Evolutionary conservation across 805 yeast species (phyloP).

Genomic region (Ogataea methylovora): DNA sequence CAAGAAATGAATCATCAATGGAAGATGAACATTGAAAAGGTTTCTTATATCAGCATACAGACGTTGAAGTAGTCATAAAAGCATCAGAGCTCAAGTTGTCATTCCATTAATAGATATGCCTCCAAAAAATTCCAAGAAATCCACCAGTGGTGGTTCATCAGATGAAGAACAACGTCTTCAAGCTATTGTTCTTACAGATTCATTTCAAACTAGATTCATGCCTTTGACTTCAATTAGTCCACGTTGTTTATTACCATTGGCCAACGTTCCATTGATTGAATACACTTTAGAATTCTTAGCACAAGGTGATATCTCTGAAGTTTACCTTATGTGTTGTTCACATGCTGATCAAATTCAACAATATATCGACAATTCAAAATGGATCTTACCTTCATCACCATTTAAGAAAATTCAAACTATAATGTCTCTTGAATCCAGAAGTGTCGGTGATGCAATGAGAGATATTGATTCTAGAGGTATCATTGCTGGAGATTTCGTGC

Average conservation of each 20-base stretch:
- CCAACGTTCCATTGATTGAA: constrained; percentile 89
- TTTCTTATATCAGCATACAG: too few relatives aligned
- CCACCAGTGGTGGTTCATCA: constrained; percentile 4
- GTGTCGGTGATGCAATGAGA: constrained; percentile 97
- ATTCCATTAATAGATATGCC: constrained; percentile 15
- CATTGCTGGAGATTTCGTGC: constrained; percentile 81
- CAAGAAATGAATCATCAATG: too few relatives aligned
- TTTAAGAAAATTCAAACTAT: constrained; percentile 71
- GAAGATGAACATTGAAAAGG: too few relatives aligned
- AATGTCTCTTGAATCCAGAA: constrained; percentile 76
- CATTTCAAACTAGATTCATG: constrained; percentile 86
- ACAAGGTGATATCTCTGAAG: constrained; percentile 83
- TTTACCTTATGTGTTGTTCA: constrained; percentile 79
- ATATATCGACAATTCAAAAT: constrained; percentile 68
- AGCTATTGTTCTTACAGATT: constrained; percentile 92
- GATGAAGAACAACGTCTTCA: constrained; percentile 72
- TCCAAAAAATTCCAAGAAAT: constrained; percentile 14
- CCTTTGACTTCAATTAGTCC: constrained; percentile 85
- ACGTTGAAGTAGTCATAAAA: too few relatives aligned
- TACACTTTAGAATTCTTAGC: constrained; percentile 93
- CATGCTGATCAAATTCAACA: constrained; percentile 85
- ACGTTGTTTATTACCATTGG: constrained; percentile 85
- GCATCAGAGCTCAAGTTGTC: too few relatives aligned
- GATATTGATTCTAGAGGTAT: constrained; percentile 88
- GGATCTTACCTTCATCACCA: constrained; percentile 67